Evolutionary conservation across 345 rosid genomes (phyloP).

Genomic region (Populus davidiana): DNA sequence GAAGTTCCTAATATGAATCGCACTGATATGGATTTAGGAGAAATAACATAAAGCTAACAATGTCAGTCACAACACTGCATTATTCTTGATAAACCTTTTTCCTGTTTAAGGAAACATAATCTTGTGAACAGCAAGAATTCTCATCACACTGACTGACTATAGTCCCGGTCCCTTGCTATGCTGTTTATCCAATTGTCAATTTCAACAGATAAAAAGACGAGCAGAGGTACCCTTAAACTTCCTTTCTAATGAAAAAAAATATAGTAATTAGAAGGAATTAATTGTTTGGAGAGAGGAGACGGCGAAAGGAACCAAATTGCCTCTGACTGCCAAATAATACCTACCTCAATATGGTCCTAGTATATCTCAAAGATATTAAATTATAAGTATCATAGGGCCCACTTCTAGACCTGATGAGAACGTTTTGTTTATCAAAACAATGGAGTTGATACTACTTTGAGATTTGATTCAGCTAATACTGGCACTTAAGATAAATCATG

Average conservation of each 20-base stretch:
- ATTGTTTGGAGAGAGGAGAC: background rate
- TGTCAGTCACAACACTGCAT: background rate
- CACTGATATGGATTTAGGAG: background rate
- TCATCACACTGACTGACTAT: background rate
- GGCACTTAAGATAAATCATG: background rate
- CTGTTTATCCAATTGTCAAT: background rate
- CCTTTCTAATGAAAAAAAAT: background rate
- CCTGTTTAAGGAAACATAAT: background rate
- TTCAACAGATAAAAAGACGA: background rate
- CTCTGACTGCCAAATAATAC: no score
- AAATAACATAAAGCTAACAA: background rate
- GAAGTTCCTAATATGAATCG: background rate
- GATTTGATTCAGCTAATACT: background rate
- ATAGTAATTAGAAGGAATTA: background rate
- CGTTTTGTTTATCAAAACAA: no score
- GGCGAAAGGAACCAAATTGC: background rate
- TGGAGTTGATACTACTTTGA: background rate
- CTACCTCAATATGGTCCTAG: no score
- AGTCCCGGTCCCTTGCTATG: background rate
- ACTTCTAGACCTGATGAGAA: no score
- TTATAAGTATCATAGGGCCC: no score
- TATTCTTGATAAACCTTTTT: background rate
- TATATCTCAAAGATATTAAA: no score
- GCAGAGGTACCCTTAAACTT: background rate
- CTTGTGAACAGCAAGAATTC: background rate